Base-by-base conservation (phyloP, 2,329 filamentous ascomycete species). In the Monascus ruber region DNA sequence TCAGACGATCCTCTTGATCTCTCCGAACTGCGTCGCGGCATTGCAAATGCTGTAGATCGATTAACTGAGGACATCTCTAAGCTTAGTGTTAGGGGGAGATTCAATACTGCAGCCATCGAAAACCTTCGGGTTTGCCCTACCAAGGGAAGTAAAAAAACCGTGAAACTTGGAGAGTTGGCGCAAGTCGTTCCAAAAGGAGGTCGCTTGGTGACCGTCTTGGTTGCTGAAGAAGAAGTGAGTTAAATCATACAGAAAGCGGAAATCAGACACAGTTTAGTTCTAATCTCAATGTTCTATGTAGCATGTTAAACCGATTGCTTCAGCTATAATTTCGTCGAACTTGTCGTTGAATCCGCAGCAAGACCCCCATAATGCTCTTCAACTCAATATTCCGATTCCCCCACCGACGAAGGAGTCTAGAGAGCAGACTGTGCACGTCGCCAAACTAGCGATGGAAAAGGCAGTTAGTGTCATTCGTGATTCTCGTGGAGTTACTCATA, bases 131-230 rank as follows among this genome's bases (percentile, higher is more conserved):
- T 84, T n/a, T 64, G 71, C 36, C 50, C 80, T 35, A 68, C 63
- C 42, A 75, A 79, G 62, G 59, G 59, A 17, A 50, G 39, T 24
- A 75, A 72, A 42, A 65, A 73, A 42, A 72, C 60, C 1, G 67
- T 74, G 36, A 69, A 64, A 45, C 50, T 85, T 37, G 69, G 72
- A 6, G 79, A 83, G 52, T 52, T 85, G 41, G 80, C 79, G 2
- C 79, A 82, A 53, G 76, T 84, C 10, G 66, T 83, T 31, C 76
- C 77, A 0, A 78, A 79, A 50, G 78, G 72, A 25, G 70, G 79
- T 7, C 61, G 79, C 40, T 69, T 69, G 48, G 57, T 83, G 26
- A 72, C 75, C 42, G 65, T 84, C n/a, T 56, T 81, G 24, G 76
- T 75, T 31, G 74, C 77, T 9, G 81, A 84, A 51, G 72, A 76